Conservation (phyloP, 805 yeast genomes). For the Hanseniaspora nectarophila region DNA sequence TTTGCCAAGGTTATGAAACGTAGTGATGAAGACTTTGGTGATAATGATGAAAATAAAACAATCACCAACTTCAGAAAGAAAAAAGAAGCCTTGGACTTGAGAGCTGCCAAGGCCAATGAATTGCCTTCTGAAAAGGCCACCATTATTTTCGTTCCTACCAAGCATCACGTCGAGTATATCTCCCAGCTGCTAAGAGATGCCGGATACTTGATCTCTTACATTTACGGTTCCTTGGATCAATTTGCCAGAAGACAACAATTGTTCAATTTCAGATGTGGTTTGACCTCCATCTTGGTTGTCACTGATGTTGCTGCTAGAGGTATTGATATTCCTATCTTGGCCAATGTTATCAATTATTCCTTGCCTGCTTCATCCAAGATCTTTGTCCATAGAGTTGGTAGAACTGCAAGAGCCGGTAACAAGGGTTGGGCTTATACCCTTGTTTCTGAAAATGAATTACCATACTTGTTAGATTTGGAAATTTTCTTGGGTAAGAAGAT, state of each 20-base stretch:
- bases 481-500: conserved; percentile 78
- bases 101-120: conserved; percentile 66
- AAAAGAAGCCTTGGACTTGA: conserved; percentile 24
- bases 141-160: conserved; percentile 88
- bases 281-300: conserved; percentile 78
- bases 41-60: conserved; percentile 25
- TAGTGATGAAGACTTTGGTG: conserved; percentile 36
- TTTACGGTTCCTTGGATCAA: conserved; percentile 91
- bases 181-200: conserved; percentile 55
- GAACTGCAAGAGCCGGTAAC: conserved; percentile 98
- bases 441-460: conserved; percentile 72
- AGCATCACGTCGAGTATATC: conserved; percentile 93
- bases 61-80: conserved; percentile 32
- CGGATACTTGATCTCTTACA: conserved; percentile 79
- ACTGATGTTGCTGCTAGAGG: conserved; percentile 99
- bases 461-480: conserved; percentile 82
- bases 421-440: conserved; percentile 95
- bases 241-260: conserved; percentile 85
- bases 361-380: conserved; percentile 87
- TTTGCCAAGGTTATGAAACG: conserved; percentile 37
- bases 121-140: conserved; percentile 80
- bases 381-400: conserved; percentile 93
- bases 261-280: conserved; percentile 70
- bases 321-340: conserved; percentile 92
- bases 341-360: conserved; percentile 85